Percentiles rank a stretch among this genome's conserved stretches.
Conservation (phyloP, 2,329 filamentous ascomycete genomes). For the Colletotrichum salicis region DNA sequence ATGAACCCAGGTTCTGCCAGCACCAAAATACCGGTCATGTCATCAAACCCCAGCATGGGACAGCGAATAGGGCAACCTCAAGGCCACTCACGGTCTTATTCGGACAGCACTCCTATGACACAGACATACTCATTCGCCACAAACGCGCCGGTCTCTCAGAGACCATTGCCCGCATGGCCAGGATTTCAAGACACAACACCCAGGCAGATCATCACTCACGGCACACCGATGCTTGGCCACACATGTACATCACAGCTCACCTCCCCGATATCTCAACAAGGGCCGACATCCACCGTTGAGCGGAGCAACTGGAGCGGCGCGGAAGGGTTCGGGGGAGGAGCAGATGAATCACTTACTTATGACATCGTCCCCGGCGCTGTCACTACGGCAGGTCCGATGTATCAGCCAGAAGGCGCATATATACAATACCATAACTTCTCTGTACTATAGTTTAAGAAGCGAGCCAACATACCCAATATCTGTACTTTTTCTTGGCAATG, state of each 20-base stretch:
- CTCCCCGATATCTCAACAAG: conserved; percentile 3
- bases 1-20: neutral
- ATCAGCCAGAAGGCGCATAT: conserved; percentile 3
- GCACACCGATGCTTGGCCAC: neutral
- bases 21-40: neutral
- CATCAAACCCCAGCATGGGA: neutral
- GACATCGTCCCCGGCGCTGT: conserved; percentile 14
- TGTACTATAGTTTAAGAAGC: conserved; percentile 20
- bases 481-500: too few relatives aligned
- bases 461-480: neutral
- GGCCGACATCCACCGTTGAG: neutral
- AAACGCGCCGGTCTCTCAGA: conserved; percentile 3
- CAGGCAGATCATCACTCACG: neutral
- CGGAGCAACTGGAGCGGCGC: neutral
- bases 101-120: conserved; percentile 16
- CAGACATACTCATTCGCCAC: conserved; percentile 17
- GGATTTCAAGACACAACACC: conserved; percentile 21
- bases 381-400: neutral
- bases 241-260: neutral
- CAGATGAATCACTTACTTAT: conserved; percentile 9
- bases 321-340: conserved; percentile 5
- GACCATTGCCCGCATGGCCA: conserved; percentile 6
- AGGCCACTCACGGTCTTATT: conserved; percentile 24
- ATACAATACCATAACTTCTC: conserved; percentile 26
- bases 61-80: neutral